Conservation (phyloP, 2,329 filamentous ascomycete genomes). For the Blastomyces silverae region DNA sequence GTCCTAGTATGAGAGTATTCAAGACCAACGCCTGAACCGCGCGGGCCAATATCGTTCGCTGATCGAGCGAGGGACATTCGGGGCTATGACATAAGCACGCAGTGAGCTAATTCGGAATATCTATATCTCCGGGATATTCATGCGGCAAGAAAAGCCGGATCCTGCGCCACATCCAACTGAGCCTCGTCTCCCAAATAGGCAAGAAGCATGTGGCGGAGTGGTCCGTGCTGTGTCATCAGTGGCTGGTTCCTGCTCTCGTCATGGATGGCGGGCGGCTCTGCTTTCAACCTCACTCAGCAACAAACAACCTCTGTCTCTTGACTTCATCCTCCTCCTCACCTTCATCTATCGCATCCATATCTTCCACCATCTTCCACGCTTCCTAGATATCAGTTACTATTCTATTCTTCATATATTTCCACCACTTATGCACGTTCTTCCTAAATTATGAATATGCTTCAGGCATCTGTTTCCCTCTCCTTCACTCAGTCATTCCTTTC, state of each 20-base stretch:
- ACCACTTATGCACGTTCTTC: slow-evolving; percentile 3
- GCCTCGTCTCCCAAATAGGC: background rate
- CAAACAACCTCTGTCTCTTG: too few species aligned
- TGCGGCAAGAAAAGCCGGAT: background rate
- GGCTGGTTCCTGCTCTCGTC: background rate
- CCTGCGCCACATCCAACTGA: background rate
- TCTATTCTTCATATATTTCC: slow-evolving; percentile 6
- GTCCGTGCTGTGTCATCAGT: too few species aligned
- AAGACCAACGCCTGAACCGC: too few species aligned
- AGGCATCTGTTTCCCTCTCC: slow-evolving; percentile 8
- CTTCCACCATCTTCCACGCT: slow-evolving; percentile 8
- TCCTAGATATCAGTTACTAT: slow-evolving; percentile 4
- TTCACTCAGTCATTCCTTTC: slow-evolving; percentile 2
- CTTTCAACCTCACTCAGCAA: background rate
- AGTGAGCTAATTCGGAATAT: background rate
- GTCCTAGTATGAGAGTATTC: too few species aligned
- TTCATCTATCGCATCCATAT: background rate
- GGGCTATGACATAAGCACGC: slow-evolving; percentile 9
- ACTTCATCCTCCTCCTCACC: background rate
- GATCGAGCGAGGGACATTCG: background rate
- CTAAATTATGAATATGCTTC: slow-evolving; percentile 15
- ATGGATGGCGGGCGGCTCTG: background rate
- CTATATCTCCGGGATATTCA: background rate
- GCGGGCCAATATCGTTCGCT: too few species aligned
- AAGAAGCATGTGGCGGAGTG: background rate